Evolutionary conservation across 441 rosid species (phyloP), one percentile per base, ranked within the genome.

Genomic region (Jatropha podagrica): DNA sequence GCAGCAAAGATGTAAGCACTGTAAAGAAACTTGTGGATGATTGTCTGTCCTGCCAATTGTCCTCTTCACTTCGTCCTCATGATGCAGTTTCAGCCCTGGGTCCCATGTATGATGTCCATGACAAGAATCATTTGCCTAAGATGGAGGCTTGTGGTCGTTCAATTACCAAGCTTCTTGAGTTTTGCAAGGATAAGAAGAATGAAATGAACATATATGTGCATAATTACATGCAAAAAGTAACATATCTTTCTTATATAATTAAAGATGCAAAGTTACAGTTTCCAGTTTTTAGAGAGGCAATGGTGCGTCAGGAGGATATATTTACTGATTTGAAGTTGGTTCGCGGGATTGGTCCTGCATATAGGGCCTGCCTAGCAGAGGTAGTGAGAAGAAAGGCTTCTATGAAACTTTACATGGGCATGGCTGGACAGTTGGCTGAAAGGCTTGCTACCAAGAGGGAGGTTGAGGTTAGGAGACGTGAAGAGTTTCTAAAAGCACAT

Each of bases 1-100:
- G 86, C 98, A 94, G 99, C 90, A 94, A 94, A 88, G 99, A 96
- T 80, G 96, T 94, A 71, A 80, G 87, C 78, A 96, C 95, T 4
- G 99, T 94, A 74, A 96, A 92, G 88, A 92, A 89, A 80, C 98
- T 94, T 69, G 97, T 96, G 69, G 96, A 96, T 83, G 98, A 94
- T 77, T 92, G 98, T 78, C 85, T 94, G 77, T 89, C 97, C 77
- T 73, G 87, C 79, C 94, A 88, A 67, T 65, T 90, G 67, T 89
- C 99, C 67, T 89, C 98, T 71, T 92, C 99, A 37, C 87, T 91
- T 58, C 98, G 99, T 48, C 99, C 98, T 73, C 99, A 96, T 71
- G 98, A 94, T 86, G 98, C 98, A 68, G 99, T 96, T 83, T 92
- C 98, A 58, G 99, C 98, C 42, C 86, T 96, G 81, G 98, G 99